Conservation (phyloP, 2,329 filamentous ascomycete genomes). For the Curvularia sp. region DNA sequence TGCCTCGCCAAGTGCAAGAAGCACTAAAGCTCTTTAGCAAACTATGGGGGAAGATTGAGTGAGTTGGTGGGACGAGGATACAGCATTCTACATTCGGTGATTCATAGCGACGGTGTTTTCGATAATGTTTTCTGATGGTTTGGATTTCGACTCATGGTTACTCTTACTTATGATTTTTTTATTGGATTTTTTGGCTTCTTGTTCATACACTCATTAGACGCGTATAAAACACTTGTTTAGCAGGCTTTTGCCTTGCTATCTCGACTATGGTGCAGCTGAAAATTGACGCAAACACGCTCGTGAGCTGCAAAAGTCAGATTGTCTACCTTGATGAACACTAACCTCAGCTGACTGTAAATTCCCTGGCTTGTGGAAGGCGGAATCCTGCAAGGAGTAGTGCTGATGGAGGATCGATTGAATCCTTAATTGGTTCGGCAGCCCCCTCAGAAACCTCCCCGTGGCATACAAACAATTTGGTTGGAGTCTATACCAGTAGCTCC, state of each 20-base stretch:
- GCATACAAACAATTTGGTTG: neutral
- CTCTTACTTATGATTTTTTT: slow-evolving; percentile 17
- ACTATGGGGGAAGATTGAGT: neutral
- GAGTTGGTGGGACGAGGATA: neutral
- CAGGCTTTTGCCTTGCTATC: neutral
- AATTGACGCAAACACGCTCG: neutral
- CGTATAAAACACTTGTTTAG: slow-evolving; percentile 7
- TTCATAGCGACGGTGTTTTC: slow-evolving; percentile 30
- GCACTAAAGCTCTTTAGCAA: slow-evolving; percentile 2
- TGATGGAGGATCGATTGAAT: neutral
- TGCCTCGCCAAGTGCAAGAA: slow-evolving; percentile 59
- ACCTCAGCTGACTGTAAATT: neutral
- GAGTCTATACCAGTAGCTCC: neutral
- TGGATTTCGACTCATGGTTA: slow-evolving; percentile 18
- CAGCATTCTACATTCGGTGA: slow-evolving; percentile 6
- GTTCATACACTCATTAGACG: slow-evolving; percentile 11
- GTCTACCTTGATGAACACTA: neutral
- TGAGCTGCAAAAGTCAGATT: neutral
- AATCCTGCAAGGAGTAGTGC: neutral
- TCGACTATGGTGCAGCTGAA: neutral
- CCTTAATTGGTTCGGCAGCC: too few species aligned
- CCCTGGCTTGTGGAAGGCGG: neutral
- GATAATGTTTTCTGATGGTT: slow-evolving; percentile 12
- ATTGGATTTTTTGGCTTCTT: slow-evolving; percentile 11
- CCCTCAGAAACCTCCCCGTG: neutral